A percentile compares a stretch with the other conserved stretches of the same genome.
Conservation (phyloP, 192 early-diverging fungal genomes). For the Backusella psychrophila region DNA sequence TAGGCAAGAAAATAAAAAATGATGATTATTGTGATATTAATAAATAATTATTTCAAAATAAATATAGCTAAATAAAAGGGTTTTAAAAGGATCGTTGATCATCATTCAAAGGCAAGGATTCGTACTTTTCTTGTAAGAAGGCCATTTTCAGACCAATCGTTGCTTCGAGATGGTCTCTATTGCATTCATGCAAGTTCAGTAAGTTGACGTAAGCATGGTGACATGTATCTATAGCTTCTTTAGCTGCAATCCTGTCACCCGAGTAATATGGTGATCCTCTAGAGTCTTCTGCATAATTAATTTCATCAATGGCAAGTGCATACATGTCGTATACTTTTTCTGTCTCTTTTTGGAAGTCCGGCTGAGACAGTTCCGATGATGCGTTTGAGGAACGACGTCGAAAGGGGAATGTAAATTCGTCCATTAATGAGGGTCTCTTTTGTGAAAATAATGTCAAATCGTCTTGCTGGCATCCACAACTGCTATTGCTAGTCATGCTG, state of each 20-base stretch:
- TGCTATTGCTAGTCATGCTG: neutral
- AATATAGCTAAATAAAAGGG: neutral
- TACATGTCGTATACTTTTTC: conserved; percentile 9
- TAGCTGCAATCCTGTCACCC: conserved; percentile 38
- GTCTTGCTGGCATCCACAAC: neutral
- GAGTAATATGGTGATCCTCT: conserved; percentile 44
- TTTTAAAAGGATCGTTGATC: neutral
- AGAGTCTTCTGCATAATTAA: conserved; percentile 39
- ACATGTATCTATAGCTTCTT: conserved; percentile 35
- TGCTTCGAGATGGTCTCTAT: neutral
- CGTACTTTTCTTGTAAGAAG: conserved; percentile 9
- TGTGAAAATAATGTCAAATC: neutral
- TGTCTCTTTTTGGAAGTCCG: conserved; percentile 6
- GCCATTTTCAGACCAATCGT: conserved; percentile 6
- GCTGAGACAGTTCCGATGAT: neutral
- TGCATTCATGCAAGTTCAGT: conserved; percentile 6
- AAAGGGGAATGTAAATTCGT: conserved; percentile 5
- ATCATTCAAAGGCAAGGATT: conserved; percentile 6
- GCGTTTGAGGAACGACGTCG: conserved; percentile 6
- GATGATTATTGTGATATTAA: neutral
- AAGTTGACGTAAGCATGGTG: conserved; percentile 26
- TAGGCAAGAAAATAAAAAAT: neutral
- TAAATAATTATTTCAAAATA: neutral
- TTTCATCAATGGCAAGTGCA: conserved; percentile 11
- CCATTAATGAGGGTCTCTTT: neutral